These are phyloP conservation scores for Candida sanyiensis DNA, from an alignment of 805 yeast species.

Conservation along the genomic window DNA sequence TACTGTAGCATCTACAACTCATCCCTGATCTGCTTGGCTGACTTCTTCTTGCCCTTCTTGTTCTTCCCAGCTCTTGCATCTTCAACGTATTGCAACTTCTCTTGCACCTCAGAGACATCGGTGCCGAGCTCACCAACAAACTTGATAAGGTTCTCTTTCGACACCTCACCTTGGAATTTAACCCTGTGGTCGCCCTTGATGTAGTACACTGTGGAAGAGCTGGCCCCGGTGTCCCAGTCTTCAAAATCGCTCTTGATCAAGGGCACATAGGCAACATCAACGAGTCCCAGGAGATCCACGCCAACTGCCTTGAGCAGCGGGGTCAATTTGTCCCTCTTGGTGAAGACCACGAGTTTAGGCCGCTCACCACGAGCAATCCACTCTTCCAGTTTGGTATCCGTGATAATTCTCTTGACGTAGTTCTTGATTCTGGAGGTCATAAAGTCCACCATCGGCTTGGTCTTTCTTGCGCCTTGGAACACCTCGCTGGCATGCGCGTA, in stretches of 20 bases:
- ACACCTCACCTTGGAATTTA: constrained; percentile 28
- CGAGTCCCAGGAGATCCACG: constrained; percentile 52
- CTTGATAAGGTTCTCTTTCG: constrained; percentile 28
- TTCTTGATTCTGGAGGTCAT: constrained; percentile 56
- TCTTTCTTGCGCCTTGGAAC: constrained; percentile 57
- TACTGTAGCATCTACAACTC: constrained; percentile 16
- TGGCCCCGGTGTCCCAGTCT: constrained; percentile 15
- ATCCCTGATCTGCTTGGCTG: constrained; percentile 12
- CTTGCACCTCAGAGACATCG: constrained; percentile 20
- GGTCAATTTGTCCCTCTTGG: constrained; percentile 43
- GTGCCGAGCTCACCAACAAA: constrained; percentile 28
- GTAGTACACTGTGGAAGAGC: constrained; percentile 12
- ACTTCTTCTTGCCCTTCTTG: constrained; percentile 15
- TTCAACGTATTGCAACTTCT: constrained; percentile 16
- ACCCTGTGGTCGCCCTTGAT: constrained; percentile 12
- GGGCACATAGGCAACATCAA: constrained; percentile 43
- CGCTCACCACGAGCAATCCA: constrained; percentile 19
- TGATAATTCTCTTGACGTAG: constrained; percentile 49
- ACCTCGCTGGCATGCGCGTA: constrained; percentile 46
- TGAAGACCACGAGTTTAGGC: constrained; percentile 45
- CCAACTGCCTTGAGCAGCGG: constrained; percentile 62
- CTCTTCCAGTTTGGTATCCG: constrained; percentile 28
- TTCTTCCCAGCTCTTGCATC: constrained; percentile 24
- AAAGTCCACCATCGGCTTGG: constrained; percentile 48
- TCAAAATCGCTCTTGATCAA: constrained; percentile 20